Conservation (phyloP, 495 filamentous ascomycete genomes). For the Lophiostoma macrostomum region DNA sequence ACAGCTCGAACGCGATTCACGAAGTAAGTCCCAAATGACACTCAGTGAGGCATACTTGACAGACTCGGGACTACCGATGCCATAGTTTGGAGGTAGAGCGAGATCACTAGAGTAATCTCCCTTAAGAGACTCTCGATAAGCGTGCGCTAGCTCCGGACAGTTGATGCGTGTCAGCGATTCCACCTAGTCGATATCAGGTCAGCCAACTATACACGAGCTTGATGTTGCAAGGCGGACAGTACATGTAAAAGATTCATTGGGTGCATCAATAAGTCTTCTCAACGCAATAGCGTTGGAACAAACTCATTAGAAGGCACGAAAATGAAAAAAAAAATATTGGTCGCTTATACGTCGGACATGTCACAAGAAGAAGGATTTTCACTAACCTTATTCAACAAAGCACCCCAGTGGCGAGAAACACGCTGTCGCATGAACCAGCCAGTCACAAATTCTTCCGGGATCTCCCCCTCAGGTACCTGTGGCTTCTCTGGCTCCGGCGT, state of each 20-base stretch:
- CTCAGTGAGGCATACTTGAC: slow-evolving; percentile 1
- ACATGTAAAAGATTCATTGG: too few species aligned
- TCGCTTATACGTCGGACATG: background rate
- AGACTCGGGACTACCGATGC: slow-evolving; percentile 1
- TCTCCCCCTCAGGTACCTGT: background rate
- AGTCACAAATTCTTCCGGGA: background rate
- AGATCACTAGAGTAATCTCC: background rate
- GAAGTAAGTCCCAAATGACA: background rate
- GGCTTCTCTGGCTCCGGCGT: background rate
- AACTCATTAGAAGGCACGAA: too few species aligned
- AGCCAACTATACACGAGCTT: too few species aligned
- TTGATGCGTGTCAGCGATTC: background rate
- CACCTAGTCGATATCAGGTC: background rate
- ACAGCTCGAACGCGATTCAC: background rate
- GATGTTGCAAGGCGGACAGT: too few species aligned
- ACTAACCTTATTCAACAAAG: slow-evolving; percentile 1
- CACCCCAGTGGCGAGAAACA: slow-evolving; percentile 3
- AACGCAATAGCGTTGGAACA: too few species aligned
- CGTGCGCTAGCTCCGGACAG: background rate
- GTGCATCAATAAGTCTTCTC: too few species aligned
- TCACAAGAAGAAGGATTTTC: background rate
- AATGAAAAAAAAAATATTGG: too few species aligned
- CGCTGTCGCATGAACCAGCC: slow-evolving; percentile 8
- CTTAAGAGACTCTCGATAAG: background rate
- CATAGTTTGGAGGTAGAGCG: slow-evolving; percentile 4